A percentile compares a stretch with the other conserved stretches of the same genome.
phyloP scores from a whole-genome alignment of 1,284 basidiomycete genomes.

The Trichosporon sp. region DNA sequence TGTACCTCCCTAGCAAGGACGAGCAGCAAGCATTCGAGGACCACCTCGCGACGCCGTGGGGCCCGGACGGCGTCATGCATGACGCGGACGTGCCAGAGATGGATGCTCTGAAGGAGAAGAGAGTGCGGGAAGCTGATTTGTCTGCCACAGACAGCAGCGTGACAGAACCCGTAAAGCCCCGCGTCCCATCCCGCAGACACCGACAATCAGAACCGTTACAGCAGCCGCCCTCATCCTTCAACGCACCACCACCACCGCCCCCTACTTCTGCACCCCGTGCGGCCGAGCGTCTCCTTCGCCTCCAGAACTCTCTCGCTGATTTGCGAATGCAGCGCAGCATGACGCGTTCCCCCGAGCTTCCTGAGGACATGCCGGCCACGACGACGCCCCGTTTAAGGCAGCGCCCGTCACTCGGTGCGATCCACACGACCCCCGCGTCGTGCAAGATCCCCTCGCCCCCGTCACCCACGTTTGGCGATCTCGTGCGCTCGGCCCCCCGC shows the following conservation, averaged over 20 bases:
- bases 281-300: slow-evolving; percentile 16
- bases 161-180: neutral
- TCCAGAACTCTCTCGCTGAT: slow-evolving; percentile 21
- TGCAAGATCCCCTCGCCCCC: slow-evolving; percentile 5
- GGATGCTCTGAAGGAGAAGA: neutral
- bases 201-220: neutral
- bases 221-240: neutral
- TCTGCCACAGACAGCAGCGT: neutral
- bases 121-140: neutral
- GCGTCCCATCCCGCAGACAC: slow-evolving; percentile 2
- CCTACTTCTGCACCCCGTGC: slow-evolving; percentile 10
- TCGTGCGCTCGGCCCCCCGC: slow-evolving; percentile 10
- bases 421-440: neutral
- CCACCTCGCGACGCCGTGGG: neutral
- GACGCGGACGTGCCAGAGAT: neutral
- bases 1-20: slow-evolving; percentile 3
- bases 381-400: neutral
- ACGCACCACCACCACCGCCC: neutral
- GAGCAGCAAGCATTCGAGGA: slow-evolving; percentile 4
- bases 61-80: neutral
- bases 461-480: slow-evolving; percentile 18
- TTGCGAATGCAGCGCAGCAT: slow-evolving; percentile 18
- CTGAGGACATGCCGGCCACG: neutral
- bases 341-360: neutral
- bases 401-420: neutral